Evolutionary conservation across 371 early-diverging fungal species (phyloP).

Genomic region (Phascolomyces articulosus): DNA sequence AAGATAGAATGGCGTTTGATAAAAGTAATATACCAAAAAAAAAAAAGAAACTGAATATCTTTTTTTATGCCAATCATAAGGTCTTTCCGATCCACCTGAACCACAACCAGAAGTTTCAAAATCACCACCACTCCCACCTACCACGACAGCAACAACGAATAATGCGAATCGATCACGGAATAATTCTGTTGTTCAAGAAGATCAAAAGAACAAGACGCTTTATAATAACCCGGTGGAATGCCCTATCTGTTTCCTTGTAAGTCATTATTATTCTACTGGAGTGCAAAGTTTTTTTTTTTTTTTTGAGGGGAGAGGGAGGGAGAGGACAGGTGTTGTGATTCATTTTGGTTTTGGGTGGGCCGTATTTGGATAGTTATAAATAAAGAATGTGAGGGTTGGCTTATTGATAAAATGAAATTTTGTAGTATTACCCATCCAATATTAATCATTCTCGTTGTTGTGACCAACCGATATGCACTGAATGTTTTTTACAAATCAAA

Average conservation of each 20-base stretch:
- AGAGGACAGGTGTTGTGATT: too few relatives aligned
- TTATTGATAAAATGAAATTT: too few relatives aligned
- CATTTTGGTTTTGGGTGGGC: too few relatives aligned
- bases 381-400: too few relatives aligned
- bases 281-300: too few relatives aligned
- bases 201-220: conserved; percentile 37
- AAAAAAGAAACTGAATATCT: not conserved
- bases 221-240: conserved; percentile 83
- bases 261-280: not conserved
- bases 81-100: not conserved
- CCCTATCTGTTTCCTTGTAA: conserved; percentile 72
- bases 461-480: conserved; percentile 94
- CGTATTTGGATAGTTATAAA: too few relatives aligned
- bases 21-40: not conserved
- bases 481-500: conserved; percentile 94
- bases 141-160: not conserved
- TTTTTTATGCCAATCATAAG: too few relatives aligned
- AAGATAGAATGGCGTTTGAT: too few relatives aligned
- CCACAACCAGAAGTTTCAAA: not conserved
- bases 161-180: not conserved
- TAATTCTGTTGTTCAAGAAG: not conserved
- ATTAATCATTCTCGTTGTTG: conserved; percentile 94
- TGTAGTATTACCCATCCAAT: conserved; percentile 87
- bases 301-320: too few relatives aligned
- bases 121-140: not conserved